phyloP scores from a whole-genome alignment of 192 early-diverging fungal genomes.

The Phycomyces blakesleeanus region DNA sequence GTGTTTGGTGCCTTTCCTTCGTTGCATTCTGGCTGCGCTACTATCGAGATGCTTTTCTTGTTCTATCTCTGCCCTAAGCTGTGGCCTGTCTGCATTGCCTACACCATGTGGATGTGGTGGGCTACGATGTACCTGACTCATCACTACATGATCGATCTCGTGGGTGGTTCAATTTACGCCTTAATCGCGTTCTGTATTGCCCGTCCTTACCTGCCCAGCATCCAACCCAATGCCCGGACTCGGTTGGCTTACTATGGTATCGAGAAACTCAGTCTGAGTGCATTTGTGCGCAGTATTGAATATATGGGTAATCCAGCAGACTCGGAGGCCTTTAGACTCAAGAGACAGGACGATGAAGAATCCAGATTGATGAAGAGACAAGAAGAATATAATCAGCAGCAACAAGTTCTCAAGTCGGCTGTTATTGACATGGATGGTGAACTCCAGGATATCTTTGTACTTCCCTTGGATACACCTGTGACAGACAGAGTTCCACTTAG shows the following conservation, averaged over 20 bases:
- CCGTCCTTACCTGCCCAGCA: slow-evolving; percentile 40
- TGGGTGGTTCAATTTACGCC: slow-evolving; percentile 64
- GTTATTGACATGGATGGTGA: not conserved
- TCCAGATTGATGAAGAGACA: not conserved
- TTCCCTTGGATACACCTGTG: not conserved
- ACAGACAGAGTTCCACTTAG: not conserved
- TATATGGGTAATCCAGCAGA: not conserved
- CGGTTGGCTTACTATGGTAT: slow-evolving; percentile 36
- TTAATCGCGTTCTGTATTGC: slow-evolving; percentile 52
- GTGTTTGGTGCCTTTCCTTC: slow-evolving; percentile 78
- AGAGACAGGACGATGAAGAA: too few relatives aligned
- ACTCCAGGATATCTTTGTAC: not conserved
- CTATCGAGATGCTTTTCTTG: slow-evolving; percentile 59
- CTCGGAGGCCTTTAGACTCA: not conserved
- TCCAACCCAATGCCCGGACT: slow-evolving; percentile 24
- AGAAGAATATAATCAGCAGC: not conserved
- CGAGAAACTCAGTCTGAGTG: not conserved
- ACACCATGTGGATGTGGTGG: slow-evolving; percentile 77
- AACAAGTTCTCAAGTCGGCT: too few relatives aligned
- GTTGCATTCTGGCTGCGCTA: slow-evolving; percentile 68
- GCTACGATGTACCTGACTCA: slow-evolving; percentile 74
- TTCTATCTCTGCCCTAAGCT: slow-evolving; percentile 43
- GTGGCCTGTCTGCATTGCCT: slow-evolving; percentile 41
- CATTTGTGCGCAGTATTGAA: not conserved
- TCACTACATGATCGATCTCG: slow-evolving; percentile 70